phyloP scores from a whole-genome alignment of 139 green algal genomes.

The Trebouxia sp. region DNA sequence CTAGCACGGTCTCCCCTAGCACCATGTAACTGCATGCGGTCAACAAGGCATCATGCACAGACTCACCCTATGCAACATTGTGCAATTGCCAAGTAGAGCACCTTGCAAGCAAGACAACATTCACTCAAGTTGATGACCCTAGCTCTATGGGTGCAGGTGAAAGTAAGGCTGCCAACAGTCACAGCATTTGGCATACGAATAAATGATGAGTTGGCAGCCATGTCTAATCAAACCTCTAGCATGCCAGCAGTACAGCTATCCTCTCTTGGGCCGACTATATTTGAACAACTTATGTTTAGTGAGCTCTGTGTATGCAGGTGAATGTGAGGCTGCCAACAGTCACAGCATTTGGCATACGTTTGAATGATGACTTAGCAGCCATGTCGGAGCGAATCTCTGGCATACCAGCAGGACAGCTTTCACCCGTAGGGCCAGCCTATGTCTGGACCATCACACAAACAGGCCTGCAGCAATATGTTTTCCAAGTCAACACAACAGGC shows the following conservation, averaged over 20 bases:
- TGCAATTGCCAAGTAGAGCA: too few species aligned
- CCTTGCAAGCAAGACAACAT: too few species aligned
- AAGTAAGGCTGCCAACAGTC: not conserved
- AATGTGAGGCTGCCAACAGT: not conserved
- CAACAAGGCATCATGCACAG: too few species aligned
- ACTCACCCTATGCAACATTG: too few species aligned
- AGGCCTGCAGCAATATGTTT: not conserved
- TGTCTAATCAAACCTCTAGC: not conserved
- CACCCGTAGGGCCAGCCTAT: not conserved
- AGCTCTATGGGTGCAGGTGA: not conserved
- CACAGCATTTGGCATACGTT: conserved; percentile 1
- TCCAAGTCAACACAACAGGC: not conserved
- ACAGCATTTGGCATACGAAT: conserved; percentile 8
- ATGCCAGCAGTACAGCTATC: not conserved
- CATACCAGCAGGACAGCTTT: not conserved
- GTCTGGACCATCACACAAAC: not conserved
- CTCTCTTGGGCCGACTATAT: not conserved
- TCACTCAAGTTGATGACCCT: too few species aligned
- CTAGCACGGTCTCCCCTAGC: too few species aligned
- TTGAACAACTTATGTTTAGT: not conserved
- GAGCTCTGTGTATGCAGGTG: not conserved
- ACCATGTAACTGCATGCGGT: too few species aligned
- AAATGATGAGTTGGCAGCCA: not conserved
- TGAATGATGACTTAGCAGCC: not conserved
- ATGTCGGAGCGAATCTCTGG: not conserved